phyloP scores from a whole-genome alignment of 208 protist species.

The Trypanosoma melophagium region DNA sequence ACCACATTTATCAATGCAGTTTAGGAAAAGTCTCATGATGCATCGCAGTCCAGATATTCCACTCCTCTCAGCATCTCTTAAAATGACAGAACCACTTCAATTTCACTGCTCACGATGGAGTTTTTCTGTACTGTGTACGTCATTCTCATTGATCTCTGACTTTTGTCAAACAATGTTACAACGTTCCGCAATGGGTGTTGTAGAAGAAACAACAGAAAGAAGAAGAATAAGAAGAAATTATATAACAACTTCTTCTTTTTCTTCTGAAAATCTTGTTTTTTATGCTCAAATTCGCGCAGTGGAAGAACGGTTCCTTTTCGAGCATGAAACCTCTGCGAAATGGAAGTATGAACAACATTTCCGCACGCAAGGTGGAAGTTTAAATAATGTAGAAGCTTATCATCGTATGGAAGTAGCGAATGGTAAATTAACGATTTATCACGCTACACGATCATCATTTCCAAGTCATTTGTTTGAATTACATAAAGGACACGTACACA shows the following conservation, averaged over 20 bases:
- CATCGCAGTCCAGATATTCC: slow-evolving; percentile 18
- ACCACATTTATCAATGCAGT: neutral
- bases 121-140: slow-evolving; percentile 42
- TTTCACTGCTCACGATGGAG: slow-evolving; percentile 27
- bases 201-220: neutral
- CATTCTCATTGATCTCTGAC: slow-evolving; percentile 35
- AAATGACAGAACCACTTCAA: slow-evolving; percentile 9
- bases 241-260: neutral
- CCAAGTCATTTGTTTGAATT: slow-evolving; percentile 43
- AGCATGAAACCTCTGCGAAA: slow-evolving; percentile 6
- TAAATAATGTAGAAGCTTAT: slow-evolving; percentile 1
- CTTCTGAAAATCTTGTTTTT: slow-evolving; percentile 1
- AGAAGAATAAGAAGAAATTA: neutral
- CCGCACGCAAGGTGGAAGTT: neutral
- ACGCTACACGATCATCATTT: slow-evolving; percentile 31
- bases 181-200: neutral
- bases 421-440: slow-evolving; percentile 40
- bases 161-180: slow-evolving; percentile 21
- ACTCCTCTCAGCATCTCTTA: slow-evolving; percentile 2
- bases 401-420: slow-evolving; percentile 31
- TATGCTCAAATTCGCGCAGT: slow-evolving; percentile 13
- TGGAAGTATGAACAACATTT: slow-evolving; percentile 20
- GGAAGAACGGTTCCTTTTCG: slow-evolving; percentile 16
- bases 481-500: slow-evolving; percentile 30
- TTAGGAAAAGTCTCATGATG: slow-evolving; percentile 34